These are phyloP conservation scores for Sanghuangporus baumii DNA, from an alignment of 1,284 basidiomycete species.

Conservation along the genomic window DNA sequence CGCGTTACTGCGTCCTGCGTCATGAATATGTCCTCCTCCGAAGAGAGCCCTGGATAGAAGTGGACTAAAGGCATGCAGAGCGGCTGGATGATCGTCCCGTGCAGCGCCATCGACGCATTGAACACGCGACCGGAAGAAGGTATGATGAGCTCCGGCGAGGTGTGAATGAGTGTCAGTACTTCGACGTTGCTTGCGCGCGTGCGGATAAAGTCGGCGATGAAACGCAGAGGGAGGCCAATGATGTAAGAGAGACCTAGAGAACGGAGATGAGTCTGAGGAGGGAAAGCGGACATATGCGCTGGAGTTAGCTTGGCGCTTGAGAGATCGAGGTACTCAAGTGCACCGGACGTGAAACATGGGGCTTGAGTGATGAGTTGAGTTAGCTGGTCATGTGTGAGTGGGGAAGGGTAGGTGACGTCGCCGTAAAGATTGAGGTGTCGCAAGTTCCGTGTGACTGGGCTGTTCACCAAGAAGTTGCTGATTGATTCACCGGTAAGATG, in stretches of 20 bases:
- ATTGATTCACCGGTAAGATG: constrained; percentile 79
- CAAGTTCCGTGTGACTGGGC: constrained; percentile 60
- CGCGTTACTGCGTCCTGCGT: constrained; percentile 51
- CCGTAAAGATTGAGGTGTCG: constrained; percentile 86
- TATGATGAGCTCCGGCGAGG: constrained; percentile 70
- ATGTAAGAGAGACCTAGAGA: constrained; percentile 89
- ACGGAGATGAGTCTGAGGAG: constrained; percentile 72
- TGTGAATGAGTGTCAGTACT: constrained; percentile 78
- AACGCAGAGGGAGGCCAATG: constrained; percentile 60
- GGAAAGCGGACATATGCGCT: constrained; percentile 48
- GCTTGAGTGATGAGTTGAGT: constrained; percentile 64
- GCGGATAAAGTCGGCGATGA: constrained; percentile 66
- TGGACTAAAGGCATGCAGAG: constrained; percentile 76
- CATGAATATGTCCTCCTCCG: constrained; percentile 26
- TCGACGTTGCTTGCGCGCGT: constrained; percentile 76
- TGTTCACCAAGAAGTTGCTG: constrained; percentile 66
- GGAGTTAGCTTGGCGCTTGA: constrained; percentile 76
- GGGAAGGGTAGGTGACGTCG: constrained; percentile 81
- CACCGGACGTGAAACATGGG: constrained; percentile 76
- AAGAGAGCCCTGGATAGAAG: constrained; percentile 34
- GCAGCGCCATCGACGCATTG: constrained; percentile 56
- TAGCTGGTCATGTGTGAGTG: constrained; percentile 69
- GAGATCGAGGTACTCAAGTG: constrained; percentile 84
- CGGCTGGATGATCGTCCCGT: constrained; percentile 70
- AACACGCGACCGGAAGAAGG: constrained; percentile 32